Evolutionary conservation across 1,284 basidiomycete species (phyloP).

Genomic region (Pseudozyma flocculosa): DNA sequence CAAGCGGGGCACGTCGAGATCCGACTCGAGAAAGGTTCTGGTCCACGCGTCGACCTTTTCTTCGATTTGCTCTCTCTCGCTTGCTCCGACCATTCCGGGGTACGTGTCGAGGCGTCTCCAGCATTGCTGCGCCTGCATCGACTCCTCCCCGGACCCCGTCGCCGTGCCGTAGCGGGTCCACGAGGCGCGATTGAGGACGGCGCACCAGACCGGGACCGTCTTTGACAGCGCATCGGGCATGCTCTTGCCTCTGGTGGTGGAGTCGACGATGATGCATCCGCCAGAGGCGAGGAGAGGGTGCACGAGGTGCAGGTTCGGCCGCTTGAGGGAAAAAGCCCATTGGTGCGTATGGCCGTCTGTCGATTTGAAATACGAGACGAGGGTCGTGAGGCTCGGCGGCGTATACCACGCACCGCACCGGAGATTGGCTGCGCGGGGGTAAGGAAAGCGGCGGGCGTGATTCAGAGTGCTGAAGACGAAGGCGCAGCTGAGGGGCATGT

Average conservation of each 20-base stretch:
- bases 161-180: slow-evolving; percentile 2
- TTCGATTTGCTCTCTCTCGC: slow-evolving; percentile 74
- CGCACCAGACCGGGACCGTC: slow-evolving; percentile 93
- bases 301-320: slow-evolving; percentile 82
- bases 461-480: too few species aligned
- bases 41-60: slow-evolving; percentile 69
- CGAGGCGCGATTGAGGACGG: slow-evolving; percentile 73
- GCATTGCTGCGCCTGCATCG: too few species aligned
- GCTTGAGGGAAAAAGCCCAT: slow-evolving; percentile 48
- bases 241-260: slow-evolving; percentile 87
- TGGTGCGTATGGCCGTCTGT: slow-evolving; percentile 85
- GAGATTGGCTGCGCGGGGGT: slow-evolving; percentile 74
- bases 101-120: slow-evolving; percentile 63
- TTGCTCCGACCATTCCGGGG: slow-evolving; percentile 61
- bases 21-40: slow-evolving; percentile 63
- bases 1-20: slow-evolving; percentile 58
- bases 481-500: neutral
- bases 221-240: slow-evolving; percentile 93
- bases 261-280: slow-evolving; percentile 85
- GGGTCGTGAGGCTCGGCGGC: slow-evolving; percentile 63
- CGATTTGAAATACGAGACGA: slow-evolving; percentile 87
- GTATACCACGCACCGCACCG: slow-evolving; percentile 94
- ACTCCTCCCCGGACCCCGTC: too few species aligned
- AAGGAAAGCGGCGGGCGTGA: too few species aligned
- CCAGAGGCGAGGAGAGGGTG: slow-evolving; percentile 67